Evolutionary conservation across 352 stramenopile species (phyloP).

Genomic region (Ochromonadaceae sp.): DNA sequence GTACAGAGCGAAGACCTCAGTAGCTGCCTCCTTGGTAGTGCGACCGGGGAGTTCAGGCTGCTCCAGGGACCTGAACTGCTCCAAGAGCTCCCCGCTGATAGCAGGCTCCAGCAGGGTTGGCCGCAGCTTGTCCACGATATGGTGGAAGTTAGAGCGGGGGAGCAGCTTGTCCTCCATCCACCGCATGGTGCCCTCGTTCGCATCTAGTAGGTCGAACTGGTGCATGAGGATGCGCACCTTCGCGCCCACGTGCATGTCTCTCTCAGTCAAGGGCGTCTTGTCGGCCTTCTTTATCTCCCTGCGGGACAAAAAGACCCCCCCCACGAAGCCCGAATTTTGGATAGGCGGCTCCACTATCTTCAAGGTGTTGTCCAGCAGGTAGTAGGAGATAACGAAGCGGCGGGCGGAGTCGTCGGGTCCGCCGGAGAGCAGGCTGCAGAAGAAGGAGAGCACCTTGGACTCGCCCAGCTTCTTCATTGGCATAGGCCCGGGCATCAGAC

Average conservation of each 20-base stretch:
- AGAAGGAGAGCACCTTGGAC: constrained; percentile 15
- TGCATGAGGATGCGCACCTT: not conserved
- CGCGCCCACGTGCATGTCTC: constrained; percentile 6
- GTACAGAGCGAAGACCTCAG: no score
- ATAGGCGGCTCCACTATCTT: constrained; percentile 38
- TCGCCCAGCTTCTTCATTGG: constrained; percentile 16
- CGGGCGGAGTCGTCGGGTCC: constrained; percentile 25
- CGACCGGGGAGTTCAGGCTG: not conserved
- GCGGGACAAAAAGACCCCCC: constrained; percentile 45
- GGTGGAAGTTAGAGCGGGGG: not conserved
- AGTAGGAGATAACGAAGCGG: constrained; percentile 37
- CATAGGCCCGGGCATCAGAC: constrained; percentile 23
- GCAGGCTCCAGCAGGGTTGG: not conserved
- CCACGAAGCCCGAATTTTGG: constrained; percentile 41
- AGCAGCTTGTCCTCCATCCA: constrained; percentile 17
- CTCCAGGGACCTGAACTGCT: not conserved
- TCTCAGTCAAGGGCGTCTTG: no score
- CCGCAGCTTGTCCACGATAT: constrained; percentile 8
- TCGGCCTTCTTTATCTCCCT: no score
- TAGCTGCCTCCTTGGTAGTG: no score
- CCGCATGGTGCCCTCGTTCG: not conserved
- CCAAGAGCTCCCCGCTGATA: not conserved
- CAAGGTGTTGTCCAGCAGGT: constrained; percentile 35
- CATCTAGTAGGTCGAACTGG: not conserved
- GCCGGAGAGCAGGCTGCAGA: constrained; percentile 23